Evolutionary conservation across 2,329 filamentous ascomycete genomes (phyloP).

Genomic region (Penicillium palitans): DNA sequence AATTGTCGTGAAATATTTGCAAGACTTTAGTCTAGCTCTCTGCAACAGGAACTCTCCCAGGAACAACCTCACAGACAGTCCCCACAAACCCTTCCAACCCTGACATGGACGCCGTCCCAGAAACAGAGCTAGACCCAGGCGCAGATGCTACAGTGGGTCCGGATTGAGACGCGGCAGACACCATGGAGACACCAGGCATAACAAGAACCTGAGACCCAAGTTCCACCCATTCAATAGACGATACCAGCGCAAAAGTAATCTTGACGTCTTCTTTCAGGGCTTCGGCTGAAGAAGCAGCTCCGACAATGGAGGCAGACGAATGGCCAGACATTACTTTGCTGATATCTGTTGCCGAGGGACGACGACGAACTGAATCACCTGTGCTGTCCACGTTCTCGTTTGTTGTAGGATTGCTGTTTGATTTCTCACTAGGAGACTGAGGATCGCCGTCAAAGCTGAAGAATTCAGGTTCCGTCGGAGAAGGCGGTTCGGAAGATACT

Average conservation of each 20-base stretch:
- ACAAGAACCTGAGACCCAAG: constrained; percentile 58
- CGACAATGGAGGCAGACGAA: constrained; percentile 1
- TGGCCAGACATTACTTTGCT: constrained; percentile 29
- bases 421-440: constrained; percentile 16
- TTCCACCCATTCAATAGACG: constrained; percentile 59
- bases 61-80: constrained; percentile 39
- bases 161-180: constrained; percentile 43
- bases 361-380: constrained; percentile 2
- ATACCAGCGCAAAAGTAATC: constrained; percentile 59
- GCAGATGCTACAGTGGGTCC: constrained; percentile 51
- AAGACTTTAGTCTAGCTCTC: constrained; percentile 5
- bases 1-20: background rate
- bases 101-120: constrained; percentile 50
- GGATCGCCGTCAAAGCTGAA: constrained; percentile 47
- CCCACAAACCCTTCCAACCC: constrained; percentile 64
- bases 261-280: constrained; percentile 35
- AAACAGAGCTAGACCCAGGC: constrained; percentile 42
- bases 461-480: constrained; percentile 42
- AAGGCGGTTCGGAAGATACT: constrained; percentile 27
- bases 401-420: background rate
- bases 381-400: constrained; percentile 1
- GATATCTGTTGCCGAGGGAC: constrained; percentile 25
- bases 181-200: constrained; percentile 57
- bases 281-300: constrained; percentile 15
- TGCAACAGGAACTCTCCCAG: constrained; percentile 8